Percentiles rank a stretch among this genome's conserved stretches.
Evolutionary conservation across 139 green algal genomes (phyloP).

Genomic region (Micromonas commoda): DNA sequence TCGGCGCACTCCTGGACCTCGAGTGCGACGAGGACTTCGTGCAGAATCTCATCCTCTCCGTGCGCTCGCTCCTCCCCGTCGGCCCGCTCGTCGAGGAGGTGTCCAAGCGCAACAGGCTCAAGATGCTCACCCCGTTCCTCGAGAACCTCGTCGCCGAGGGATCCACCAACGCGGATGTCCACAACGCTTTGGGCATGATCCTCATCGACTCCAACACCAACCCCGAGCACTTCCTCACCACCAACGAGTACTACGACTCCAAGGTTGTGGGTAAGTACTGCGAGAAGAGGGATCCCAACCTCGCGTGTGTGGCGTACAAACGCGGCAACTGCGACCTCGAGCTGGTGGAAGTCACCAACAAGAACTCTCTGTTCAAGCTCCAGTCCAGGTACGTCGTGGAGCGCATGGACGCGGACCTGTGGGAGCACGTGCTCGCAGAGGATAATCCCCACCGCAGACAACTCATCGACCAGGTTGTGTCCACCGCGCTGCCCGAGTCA

Average conservation of each 20-base stretch:
- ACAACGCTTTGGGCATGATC: conserved; percentile 99
- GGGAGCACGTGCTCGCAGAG: conserved; percentile 81
- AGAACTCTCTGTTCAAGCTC: conserved; percentile 96
- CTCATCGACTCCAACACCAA: conserved; percentile 99
- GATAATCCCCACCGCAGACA: conserved; percentile 76
- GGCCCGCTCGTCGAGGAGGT: conserved; percentile 67
- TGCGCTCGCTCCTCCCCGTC: conserved; percentile 81
- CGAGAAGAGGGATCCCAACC: conserved; percentile 93
- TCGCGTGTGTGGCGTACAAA: conserved; percentile 95
- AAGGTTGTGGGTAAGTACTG: conserved; percentile 84
- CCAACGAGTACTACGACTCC: conserved; percentile 99
- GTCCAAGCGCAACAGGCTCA: conserved; percentile 82
- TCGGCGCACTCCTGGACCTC: conserved; percentile 90
- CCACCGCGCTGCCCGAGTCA: conserved; percentile 92
- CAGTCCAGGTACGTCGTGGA: conserved; percentile 96
- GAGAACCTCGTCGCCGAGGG: conserved; percentile 96
- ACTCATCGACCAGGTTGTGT: conserved; percentile 91
- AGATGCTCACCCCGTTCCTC: conserved; percentile 93
- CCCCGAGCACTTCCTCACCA: conserved; percentile 99
- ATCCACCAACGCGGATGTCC: conserved; percentile 83
- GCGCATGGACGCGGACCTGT: conserved; percentile 81
- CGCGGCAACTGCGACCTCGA: conserved; percentile 91
- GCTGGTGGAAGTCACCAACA: conserved; percentile 92
- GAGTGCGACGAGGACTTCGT: conserved; percentile 94
- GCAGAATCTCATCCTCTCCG: conserved; percentile 95